Evolutionary conservation across 148 eudicot species (phyloP), one percentile per base, ranked within the genome.

Genomic region (Arbutus unedo): DNA sequence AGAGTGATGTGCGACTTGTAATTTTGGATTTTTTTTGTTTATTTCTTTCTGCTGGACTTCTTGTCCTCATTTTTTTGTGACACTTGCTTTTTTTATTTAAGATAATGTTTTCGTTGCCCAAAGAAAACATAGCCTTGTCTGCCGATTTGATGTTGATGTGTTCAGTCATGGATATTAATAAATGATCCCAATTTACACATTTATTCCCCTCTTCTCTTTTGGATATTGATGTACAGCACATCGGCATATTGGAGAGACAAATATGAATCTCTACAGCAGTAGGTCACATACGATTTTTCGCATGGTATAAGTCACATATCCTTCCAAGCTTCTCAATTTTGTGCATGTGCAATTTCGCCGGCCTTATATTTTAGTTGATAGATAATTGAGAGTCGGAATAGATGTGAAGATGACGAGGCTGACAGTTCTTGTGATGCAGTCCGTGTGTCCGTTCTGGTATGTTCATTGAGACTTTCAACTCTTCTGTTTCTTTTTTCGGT

Each of bases 281-380:
- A 89, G 99, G 83, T 96, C 99, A 78, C 99, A 96, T 84, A 94
- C 99, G 82, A 94, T 96, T 83, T 96, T 96, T 76, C 97, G 99
- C 82, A 96, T 96, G 99, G 99, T 96, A 91, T 43, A 14, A 70
- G 38, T 57, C 79, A 74, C 79, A 84, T 51, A 68, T 66, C 8
- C 9, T 79, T 51, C n/a, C 2, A 3, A 60, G 57, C 81, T 76
- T 76, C 74, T 80, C 16, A 31, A 5, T 79, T 23, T 82, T 77
- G 68, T 78, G 19, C 16, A 11, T 55, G 23, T 76, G 21, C 50
- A 62, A 21, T 51, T 19, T 75, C 19, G 7, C 23, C 43, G 4
- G n/a, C 47, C 68, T 81, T 21, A 81, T 44, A 43, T 74, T 91
- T 59, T 77, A 47, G 6, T 79, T 79, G n/a, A 72, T 83, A 96